Conservation (phyloP, 2,329 filamentous ascomycete genomes). For the Epichloe gansuensis region DNA sequence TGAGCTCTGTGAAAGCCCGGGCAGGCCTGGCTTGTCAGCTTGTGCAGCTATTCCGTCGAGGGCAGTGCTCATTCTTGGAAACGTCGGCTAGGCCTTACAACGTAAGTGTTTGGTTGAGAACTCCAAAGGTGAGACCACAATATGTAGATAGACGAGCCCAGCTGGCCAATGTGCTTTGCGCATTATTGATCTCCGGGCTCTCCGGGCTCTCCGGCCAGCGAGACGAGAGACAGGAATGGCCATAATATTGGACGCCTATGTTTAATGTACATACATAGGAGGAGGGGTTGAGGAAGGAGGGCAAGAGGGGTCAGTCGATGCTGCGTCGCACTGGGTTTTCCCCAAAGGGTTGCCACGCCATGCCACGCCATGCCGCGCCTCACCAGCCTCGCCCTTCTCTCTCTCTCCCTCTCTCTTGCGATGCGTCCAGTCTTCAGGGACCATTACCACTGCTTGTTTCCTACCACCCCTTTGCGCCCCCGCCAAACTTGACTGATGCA, state of each 20-base stretch:
- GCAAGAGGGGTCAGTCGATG: not conserved
- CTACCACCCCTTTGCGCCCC: not conserved
- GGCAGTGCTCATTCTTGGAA: too few species aligned
- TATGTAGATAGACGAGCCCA: too few species aligned
- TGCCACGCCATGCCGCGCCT: conserved; percentile 1
- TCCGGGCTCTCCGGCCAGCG: too few species aligned
- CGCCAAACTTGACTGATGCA: not conserved
- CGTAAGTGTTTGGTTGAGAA: too few species aligned
- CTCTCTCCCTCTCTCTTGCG: not conserved
- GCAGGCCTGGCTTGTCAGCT: too few species aligned
- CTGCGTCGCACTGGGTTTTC: not conserved
- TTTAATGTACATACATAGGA: not conserved
- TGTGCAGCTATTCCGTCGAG: too few species aligned
- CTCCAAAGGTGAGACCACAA: too few species aligned
- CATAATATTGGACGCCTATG: too few species aligned
- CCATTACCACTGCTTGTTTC: not conserved
- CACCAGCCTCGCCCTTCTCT: not conserved
- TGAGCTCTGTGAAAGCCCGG: too few species aligned
- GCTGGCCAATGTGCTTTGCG: too few species aligned
- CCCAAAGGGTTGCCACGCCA: not conserved
- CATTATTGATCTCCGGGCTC: too few species aligned
- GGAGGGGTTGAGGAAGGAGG: not conserved
- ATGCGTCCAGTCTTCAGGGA: not conserved
- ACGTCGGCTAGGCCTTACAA: too few species aligned
- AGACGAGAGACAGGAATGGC: not conserved